Conservation (phyloP, 257 asterid species). For the Dorcoceras hygrometricum region DNA sequence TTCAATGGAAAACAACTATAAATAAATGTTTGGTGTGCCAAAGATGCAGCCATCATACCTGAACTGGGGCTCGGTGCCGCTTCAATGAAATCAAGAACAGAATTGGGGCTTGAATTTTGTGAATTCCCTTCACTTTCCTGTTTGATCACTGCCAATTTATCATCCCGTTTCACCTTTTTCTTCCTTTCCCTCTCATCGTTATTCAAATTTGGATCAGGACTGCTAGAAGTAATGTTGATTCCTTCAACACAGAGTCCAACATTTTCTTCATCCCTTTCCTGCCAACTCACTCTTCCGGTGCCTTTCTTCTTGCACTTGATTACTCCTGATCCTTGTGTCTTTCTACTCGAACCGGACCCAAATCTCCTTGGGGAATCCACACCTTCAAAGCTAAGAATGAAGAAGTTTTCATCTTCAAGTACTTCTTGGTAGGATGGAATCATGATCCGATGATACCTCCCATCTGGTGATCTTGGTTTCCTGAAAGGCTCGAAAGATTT, state of each 20-base stretch:
- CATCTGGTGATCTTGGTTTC: constrained; percentile 27
- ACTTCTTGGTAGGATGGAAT: constrained; percentile 39
- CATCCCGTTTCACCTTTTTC: constrained; percentile 25
- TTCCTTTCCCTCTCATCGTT: not conserved
- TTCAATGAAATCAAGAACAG: constrained; percentile 54
- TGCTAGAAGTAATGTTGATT: not conserved
- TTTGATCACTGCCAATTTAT: constrained; percentile 21
- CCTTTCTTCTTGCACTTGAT: constrained; percentile 24
- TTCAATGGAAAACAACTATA: not conserved
- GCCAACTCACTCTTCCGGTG: constrained; percentile 25
- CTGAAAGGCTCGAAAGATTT: constrained; percentile 27
- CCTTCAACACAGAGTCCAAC: not conserved
- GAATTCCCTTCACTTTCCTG: constrained; percentile 37
- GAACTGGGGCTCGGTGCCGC: constrained; percentile 38
- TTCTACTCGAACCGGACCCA: constrained; percentile 10
- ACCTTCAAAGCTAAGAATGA: constrained; percentile 62
- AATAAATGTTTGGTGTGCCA: not conserved
- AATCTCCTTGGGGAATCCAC: constrained; percentile 18
- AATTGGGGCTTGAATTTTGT: constrained; percentile 65
- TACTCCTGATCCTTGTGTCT: constrained; percentile 18
- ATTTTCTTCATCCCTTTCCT: constrained; percentile 40
- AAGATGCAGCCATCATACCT: constrained; percentile 38
- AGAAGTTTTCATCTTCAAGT: constrained; percentile 62
- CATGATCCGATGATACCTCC: constrained; percentile 26
- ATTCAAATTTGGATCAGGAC: constrained; percentile 14